Conservation (phyloP, 2,329 filamentous ascomycete genomes). For the Venturia aucupariae region DNA sequence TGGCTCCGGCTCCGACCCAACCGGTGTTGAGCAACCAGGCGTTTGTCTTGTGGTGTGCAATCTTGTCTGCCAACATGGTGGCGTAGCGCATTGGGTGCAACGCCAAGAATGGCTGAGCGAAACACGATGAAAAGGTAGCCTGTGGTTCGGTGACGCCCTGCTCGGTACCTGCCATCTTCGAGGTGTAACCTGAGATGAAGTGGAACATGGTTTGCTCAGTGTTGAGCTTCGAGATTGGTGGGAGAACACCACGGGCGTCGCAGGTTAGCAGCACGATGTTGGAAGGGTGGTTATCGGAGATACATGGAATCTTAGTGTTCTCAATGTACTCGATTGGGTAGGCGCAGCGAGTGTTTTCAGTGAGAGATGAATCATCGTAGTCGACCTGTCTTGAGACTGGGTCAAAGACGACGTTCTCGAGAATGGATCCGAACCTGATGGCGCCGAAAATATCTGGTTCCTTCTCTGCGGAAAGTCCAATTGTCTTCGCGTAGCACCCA, state of each 20-base stretch:
- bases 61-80: slow-evolving; percentile 97
- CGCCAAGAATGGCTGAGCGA: slow-evolving; percentile 97
- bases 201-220: slow-evolving; percentile 98
- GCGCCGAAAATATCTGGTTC: slow-evolving; percentile 96
- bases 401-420: slow-evolving; percentile 98
- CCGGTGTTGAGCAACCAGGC: slow-evolving; percentile 98
- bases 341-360: slow-evolving; percentile 94
- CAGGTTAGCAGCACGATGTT: slow-evolving; percentile 99
- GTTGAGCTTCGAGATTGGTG: slow-evolving; percentile 94
- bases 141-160: slow-evolving; percentile 94
- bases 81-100: slow-evolving; percentile 99
- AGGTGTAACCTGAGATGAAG: slow-evolving; percentile 99
- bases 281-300: slow-evolving; percentile 76
- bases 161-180: slow-evolving; percentile 99
- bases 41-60: slow-evolving; percentile 86
- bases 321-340: slow-evolving; percentile 99
- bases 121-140: slow-evolving; percentile 98
- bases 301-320: slow-evolving; percentile 97
- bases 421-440: slow-evolving; percentile 91
- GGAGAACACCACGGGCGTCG: slow-evolving; percentile 92
- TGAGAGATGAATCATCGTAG: slow-evolving; percentile 90
- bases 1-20: slow-evolving; percentile 87
- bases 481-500: slow-evolving; percentile 98
- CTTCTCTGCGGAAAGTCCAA: slow-evolving; percentile 95
- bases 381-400: slow-evolving; percentile 81